Conservation (phyloP, 768 basidiomycete species). For the Calocybe cyanea region DNA sequence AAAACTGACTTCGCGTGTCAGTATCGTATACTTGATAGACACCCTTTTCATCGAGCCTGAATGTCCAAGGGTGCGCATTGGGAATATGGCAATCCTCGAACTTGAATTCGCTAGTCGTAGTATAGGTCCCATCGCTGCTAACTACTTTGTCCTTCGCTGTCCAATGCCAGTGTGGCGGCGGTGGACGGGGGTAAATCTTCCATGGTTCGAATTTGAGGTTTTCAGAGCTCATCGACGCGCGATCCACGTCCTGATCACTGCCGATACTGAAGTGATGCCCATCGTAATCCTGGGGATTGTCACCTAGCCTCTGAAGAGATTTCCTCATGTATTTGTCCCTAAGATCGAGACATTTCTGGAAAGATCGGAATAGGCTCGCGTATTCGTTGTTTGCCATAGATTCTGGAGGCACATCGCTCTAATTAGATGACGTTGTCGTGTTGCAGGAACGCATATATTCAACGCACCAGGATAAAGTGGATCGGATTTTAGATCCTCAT, state of each 20-base stretch:
- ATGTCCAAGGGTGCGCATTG: slow-evolving; percentile 55
- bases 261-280: slow-evolving; percentile 67
- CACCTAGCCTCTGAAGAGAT: slow-evolving; percentile 89
- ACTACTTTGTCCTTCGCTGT: slow-evolving; percentile 44
- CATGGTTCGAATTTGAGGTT: slow-evolving; percentile 52
- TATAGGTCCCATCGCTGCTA: slow-evolving; percentile 32
- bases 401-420: too few relatives aligned
- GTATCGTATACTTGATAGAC: slow-evolving; percentile 82
- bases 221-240: slow-evolving; percentile 48
- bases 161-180: slow-evolving; percentile 97
- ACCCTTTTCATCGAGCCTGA: slow-evolving; percentile 80
- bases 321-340: slow-evolving; percentile 93
- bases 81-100: slow-evolving; percentile 78
- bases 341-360: slow-evolving; percentile 82
- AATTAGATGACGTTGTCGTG: neutral
- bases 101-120: slow-evolving; percentile 50
- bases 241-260: slow-evolving; percentile 43
- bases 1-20: slow-evolving; percentile 26
- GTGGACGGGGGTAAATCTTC: slow-evolving; percentile 90
- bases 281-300: slow-evolving; percentile 92
- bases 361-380: slow-evolving; percentile 57
- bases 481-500: slow-evolving; percentile 29
- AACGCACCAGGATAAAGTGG: slow-evolving; percentile 19
- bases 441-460: neutral
- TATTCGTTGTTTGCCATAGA: slow-evolving; percentile 41